Evolutionary conservation across 139 green algal genomes (phyloP).

Genomic region (Chlorella vulgaris): DNA sequence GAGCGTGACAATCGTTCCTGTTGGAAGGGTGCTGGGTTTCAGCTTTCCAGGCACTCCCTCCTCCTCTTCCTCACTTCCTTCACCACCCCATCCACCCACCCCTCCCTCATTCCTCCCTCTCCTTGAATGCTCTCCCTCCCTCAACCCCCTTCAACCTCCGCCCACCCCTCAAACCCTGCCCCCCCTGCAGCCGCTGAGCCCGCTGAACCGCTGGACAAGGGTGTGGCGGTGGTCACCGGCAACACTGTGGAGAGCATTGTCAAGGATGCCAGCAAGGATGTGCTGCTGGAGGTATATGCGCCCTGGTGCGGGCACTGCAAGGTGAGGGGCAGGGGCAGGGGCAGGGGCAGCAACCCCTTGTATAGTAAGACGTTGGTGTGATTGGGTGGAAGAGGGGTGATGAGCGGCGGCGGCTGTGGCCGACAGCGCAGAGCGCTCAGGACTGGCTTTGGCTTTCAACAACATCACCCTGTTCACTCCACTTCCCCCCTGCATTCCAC

Average conservation of each 20-base stretch:
- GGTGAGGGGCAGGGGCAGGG: background rate
- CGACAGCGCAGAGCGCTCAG: no score
- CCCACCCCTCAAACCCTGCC: background rate
- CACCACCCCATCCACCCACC: background rate
- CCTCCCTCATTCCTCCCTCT: background rate
- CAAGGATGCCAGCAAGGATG: conserved; percentile 43
- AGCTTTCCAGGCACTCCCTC: no score
- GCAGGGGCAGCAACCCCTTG: no score
- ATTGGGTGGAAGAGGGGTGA: no score
- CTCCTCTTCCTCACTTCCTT: background rate
- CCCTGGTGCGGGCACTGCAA: conserved; percentile 77
- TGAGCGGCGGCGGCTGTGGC: no score
- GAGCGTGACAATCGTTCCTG: no score
- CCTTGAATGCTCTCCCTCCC: background rate
- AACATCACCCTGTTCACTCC: no score
- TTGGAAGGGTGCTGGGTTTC: no score
- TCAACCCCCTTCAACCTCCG: background rate
- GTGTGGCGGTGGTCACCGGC: conserved; percentile 42
- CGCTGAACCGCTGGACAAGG: conserved; percentile 39
- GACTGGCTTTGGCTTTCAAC: no score
- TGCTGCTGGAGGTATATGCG: conserved; percentile 73
- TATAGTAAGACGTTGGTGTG: no score
- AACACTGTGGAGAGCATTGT: conserved; percentile 49
- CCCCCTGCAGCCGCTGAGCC: conserved; percentile 10
- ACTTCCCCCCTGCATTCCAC: no score